phyloP scores from a whole-genome alignment of 805 yeast genomes.

The Ogataea henricii region DNA sequence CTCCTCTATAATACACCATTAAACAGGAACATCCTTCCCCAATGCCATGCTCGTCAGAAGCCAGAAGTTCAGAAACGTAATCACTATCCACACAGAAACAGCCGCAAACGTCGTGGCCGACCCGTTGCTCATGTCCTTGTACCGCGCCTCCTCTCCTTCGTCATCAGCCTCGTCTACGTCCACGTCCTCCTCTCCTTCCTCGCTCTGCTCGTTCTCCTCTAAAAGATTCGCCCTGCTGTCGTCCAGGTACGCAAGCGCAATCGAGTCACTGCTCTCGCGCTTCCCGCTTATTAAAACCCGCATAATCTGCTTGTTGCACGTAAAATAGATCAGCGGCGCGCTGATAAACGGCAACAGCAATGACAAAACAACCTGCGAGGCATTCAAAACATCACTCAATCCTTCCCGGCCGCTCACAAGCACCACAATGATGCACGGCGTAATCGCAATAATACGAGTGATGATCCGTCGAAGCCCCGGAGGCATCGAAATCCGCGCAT shows the following conservation, averaged over 20 bases:
- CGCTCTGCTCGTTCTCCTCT: constrained; percentile 4
- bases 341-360: constrained; percentile 82
- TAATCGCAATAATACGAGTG: constrained; percentile 80
- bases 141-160: constrained; percentile 22
- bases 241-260: constrained; percentile 12
- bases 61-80: constrained; percentile 71
- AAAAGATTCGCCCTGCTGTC: constrained; percentile 15
- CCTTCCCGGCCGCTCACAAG: constrained; percentile 79
- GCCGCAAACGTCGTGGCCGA: constrained; percentile 54
- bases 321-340: constrained; percentile 84
- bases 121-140: constrained; percentile 73
- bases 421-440: constrained; percentile 81
- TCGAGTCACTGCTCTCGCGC: constrained; percentile 9
- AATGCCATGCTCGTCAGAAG: constrained; percentile 47
- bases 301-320: constrained; percentile 56
- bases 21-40: constrained; percentile 35
- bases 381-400: constrained; percentile 69
- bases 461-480: constrained; percentile 81
- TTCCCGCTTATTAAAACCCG: constrained; percentile 27
- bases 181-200: background rate
- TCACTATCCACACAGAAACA: constrained; percentile 65
- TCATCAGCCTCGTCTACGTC: constrained; percentile 7
- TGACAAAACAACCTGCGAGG: constrained; percentile 80
- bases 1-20: background rate
- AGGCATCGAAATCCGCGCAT: constrained; percentile 72